Percentiles rank a stretch among this genome's conserved stretches.
Conservation (phyloP, 129 eudicot species). For the Flaveria robusta region DNA sequence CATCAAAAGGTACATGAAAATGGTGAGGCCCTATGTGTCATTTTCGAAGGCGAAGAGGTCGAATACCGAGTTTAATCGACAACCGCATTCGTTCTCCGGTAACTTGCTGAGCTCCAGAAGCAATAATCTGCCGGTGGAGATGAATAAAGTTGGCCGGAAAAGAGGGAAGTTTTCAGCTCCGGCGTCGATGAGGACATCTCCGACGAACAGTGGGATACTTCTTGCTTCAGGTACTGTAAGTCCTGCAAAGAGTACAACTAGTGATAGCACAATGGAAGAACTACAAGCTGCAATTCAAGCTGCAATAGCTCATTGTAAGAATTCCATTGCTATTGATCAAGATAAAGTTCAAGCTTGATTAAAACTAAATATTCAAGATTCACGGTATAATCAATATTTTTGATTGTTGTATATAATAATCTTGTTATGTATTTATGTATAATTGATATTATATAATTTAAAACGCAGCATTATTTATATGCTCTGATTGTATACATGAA, state of each 20-base stretch:
- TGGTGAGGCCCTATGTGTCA: conserved; percentile 68
- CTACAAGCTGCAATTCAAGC: conserved; percentile 94
- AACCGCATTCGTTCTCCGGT: conserved; percentile 63
- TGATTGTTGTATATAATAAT: conserved; percentile 29
- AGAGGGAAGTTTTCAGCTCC: conserved; percentile 82
- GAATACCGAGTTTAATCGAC: conserved; percentile 32
- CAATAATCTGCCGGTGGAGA: conserved; percentile 31
- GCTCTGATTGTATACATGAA: conserved; percentile 27
- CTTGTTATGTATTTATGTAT: conserved; percentile 26
- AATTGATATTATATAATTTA: conserved; percentile 15
- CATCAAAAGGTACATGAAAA: conserved; percentile 69
- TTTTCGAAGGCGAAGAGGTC: conserved; percentile 39
- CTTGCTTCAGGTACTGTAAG: conserved; percentile 44
- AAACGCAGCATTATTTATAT: conserved; percentile 6
- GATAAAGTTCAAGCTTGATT: conserved; percentile 42
- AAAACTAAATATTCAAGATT: conserved; percentile 23
- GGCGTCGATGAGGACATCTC: conserved; percentile 76
- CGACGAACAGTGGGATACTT: conserved; percentile 74
- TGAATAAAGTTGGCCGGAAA: conserved; percentile 49
- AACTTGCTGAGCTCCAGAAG: conserved; percentile 41
- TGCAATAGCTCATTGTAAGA: conserved; percentile 97
- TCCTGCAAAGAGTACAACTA: conserved; percentile 40
- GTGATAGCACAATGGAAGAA: conserved; percentile 94
- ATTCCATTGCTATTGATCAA: conserved; percentile 64
- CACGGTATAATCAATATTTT: conserved; percentile 27